Conservation (phyloP, 306 rosid species). For the Dalbergia cultrata region DNA sequence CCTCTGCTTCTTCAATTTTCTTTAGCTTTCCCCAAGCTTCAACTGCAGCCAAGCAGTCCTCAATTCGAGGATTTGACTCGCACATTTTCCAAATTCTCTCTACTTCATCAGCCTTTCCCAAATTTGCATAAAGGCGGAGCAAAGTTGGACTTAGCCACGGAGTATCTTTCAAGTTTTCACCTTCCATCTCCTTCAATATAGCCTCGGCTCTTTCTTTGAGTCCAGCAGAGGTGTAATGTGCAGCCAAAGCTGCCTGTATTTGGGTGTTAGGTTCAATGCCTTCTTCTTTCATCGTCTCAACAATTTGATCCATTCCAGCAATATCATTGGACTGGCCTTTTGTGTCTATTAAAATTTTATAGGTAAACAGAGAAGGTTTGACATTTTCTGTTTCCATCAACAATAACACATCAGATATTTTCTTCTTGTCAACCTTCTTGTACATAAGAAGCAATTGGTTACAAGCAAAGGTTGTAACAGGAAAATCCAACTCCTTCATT, state of each 20-base stretch:
- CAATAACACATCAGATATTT: constrained; percentile 72
- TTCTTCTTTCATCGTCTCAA: constrained; percentile 78
- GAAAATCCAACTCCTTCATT: constrained; percentile 74
- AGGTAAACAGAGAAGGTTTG: constrained; percentile 68
- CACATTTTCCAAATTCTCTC: constrained; percentile 76
- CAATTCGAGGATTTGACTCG: constrained; percentile 55
- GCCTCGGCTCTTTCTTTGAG: constrained; percentile 71
- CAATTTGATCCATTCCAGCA: constrained; percentile 76
- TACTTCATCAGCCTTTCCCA: constrained; percentile 79
- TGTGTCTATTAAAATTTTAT: constrained; percentile 65
- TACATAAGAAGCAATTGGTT: constrained; percentile 82
- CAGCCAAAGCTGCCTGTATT: constrained; percentile 57
- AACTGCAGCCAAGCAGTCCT: constrained; percentile 67
- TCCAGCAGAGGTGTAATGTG: constrained; percentile 70
- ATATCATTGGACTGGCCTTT: constrained; percentile 74
- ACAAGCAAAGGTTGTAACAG: constrained; percentile 71
- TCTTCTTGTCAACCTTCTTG: constrained; percentile 73
- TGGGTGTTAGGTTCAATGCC: constrained; percentile 63
- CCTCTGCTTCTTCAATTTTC: constrained; percentile 75
- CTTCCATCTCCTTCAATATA: constrained; percentile 75
- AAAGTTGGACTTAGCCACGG: constrained; percentile 49
- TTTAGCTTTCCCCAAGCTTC: constrained; percentile 82
- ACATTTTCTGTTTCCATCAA: constrained; percentile 83
- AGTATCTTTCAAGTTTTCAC: constrained; percentile 54
- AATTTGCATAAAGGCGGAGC: constrained; percentile 68